phyloP scores from a whole-genome alignment of 768 basidiomycete genomes.

The Xerocomellus chrysenteron region DNA sequence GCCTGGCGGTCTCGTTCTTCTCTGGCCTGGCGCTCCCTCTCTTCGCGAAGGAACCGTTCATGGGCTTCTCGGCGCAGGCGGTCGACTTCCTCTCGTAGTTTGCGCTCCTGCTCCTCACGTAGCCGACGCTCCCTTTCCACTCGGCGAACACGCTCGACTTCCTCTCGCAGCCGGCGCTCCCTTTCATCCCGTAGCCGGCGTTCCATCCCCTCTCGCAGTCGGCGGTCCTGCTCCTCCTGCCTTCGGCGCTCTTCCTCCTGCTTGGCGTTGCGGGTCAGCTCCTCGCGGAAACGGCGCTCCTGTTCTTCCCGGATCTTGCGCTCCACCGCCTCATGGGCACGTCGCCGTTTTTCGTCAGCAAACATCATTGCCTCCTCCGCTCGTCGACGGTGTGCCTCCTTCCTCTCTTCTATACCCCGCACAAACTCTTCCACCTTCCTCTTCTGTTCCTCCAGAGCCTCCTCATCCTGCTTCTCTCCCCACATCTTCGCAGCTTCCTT shows the following conservation, averaged over 20 bases:
- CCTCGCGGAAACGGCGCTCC: slow-evolving; percentile 11
- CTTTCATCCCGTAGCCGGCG: slow-evolving; percentile 8
- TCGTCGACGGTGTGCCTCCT: not conserved
- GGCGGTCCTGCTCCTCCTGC: slow-evolving; percentile 14
- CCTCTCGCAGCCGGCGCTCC: slow-evolving; percentile 8
- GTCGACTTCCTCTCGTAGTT: slow-evolving; percentile 14
- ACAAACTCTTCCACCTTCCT: slow-evolving; percentile 23
- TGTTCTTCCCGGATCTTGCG: slow-evolving; percentile 25
- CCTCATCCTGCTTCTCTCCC: slow-evolving; percentile 15
- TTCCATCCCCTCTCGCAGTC: slow-evolving; percentile 3
- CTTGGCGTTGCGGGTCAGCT: slow-evolving; percentile 9
- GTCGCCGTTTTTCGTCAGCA: slow-evolving; percentile 15
- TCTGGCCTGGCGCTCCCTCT: slow-evolving; percentile 16
- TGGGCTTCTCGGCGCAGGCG: slow-evolving; percentile 9
- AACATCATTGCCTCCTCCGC: slow-evolving; percentile 16
- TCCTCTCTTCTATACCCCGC: slow-evolving; percentile 5
- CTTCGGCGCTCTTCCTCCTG: slow-evolving; percentile 13
- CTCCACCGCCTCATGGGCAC: slow-evolving; percentile 22
- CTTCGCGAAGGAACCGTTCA: slow-evolving; percentile 8
- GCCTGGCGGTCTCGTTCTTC: slow-evolving; percentile 23
- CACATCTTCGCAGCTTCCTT: slow-evolving; percentile 16
- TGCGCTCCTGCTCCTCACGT: slow-evolving; percentile 6
- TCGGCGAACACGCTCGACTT: not conserved
- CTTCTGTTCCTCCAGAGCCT: slow-evolving; percentile 11
- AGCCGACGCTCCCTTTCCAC: slow-evolving; percentile 4